Evolutionary conservation across 306 rosid species (phyloP), one percentile per base, ranked within the genome.

Genomic region (Malus orientalis): DNA sequence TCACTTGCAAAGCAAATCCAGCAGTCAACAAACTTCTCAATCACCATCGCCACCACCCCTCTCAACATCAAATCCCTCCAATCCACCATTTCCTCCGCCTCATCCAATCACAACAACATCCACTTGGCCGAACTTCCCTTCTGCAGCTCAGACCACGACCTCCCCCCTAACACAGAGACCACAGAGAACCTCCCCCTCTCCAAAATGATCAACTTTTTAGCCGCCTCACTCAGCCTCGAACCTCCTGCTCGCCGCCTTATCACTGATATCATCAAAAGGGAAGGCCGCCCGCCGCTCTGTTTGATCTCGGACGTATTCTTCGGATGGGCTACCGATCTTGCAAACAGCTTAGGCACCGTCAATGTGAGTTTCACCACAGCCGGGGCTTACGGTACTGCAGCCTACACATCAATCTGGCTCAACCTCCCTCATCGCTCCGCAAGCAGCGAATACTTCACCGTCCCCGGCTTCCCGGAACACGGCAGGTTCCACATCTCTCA

Each of bases 371-470:
- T 90, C 87, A 40, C 88, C 19, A 92, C 96, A 8, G 38, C 84
- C 57, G 93, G 97, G 32, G 96, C 92, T 47, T 90, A 90, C 30
- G 96, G 97, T 27, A 80, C 90, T 23, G 3, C 88, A 59, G 89
- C 93, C 40, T 92, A 81, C 47, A 6, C 80, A 19, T 92, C 97
- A 4, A 5, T 87, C 1, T 92, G 93, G 92, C 61, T 80, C 20
- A 81, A 90, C 67, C 91, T 90, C 15, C 97, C 96, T 2, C 96
- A 90, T n/a, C 84, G 80, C 0, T 73, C 81, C 8, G 64, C 87
- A 4, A 79, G 79, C 30, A 64, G 78, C n/a, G 86, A 81, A 3
- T 87, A 83, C 83, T 90, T 90, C 53, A 29, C 29, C 20, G 58
- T 83, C 13, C 92, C 93, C 3, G 97, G 97, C 4, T 92, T 92